Percentiles rank a stretch among this genome's conserved stretches.
These are phyloP conservation scores for Lepiota brunneoincarnata DNA, from an alignment of 768 basidiomycete species.

Conservation along the genomic window DNA sequence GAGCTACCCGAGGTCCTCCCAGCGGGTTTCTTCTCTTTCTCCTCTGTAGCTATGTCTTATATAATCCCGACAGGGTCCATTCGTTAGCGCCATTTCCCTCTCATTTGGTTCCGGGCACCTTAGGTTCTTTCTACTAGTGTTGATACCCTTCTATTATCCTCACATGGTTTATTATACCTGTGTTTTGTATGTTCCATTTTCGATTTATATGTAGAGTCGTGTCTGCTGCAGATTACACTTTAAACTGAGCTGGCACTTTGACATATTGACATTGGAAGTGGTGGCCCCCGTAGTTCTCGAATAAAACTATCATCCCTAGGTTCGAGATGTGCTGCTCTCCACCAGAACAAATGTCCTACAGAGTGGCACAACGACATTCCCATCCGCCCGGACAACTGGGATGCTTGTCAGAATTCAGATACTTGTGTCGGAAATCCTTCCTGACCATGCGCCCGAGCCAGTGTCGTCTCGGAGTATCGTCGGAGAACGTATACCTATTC, in stretches of 20 bases:
- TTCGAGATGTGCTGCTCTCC: too few species aligned
- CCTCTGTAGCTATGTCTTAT: conserved; percentile 23
- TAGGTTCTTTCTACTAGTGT: conserved; percentile 34
- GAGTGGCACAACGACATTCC: too few species aligned
- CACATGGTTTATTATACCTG: conserved; percentile 27
- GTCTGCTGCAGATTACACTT: conserved; percentile 14
- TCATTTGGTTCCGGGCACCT: conserved; percentile 18
- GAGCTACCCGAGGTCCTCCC: conserved; percentile 10
- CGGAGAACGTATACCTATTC: too few species aligned
- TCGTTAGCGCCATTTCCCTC: conserved; percentile 33
- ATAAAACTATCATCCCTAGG: too few species aligned
- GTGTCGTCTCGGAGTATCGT: too few species aligned
- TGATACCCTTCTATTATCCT: conserved; percentile 40
- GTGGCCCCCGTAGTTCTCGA: too few species aligned
- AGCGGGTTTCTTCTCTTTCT: conserved; percentile 19
- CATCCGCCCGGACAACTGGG: too few species aligned
- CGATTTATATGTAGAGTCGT: conserved; percentile 23
- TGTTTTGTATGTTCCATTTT: conserved; percentile 19
- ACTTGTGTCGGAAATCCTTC: too few species aligned
- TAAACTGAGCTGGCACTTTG: conserved; percentile 8
- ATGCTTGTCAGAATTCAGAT: too few species aligned
- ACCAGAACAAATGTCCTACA: too few species aligned
- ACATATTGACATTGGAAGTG: conserved; percentile 6
- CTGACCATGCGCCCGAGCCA: too few species aligned
- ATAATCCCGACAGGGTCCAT: conserved; percentile 33